Base-by-base conservation (phyloP, 805 yeast genomes). In the Metschnikowia chrysomelidarum region DNA sequence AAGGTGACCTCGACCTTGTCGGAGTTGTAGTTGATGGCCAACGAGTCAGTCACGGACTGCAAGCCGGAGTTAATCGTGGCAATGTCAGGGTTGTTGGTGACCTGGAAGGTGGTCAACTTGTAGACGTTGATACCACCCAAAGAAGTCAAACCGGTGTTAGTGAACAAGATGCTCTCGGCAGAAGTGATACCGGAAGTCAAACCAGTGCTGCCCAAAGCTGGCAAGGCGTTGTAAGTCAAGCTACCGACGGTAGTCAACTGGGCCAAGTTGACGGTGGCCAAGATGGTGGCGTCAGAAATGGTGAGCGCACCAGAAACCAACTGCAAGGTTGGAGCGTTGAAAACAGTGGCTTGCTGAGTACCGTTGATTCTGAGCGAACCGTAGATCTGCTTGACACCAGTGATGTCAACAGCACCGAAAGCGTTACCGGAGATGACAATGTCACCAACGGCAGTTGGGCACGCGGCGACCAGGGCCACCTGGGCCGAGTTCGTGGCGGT, bases 61-160 rank as follows among this genome's bases (percentile, higher is more conserved):
- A 91, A 75, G 46, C 77, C 78, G 34, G 91, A 80, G 59, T 82
- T 75, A 52, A 84, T 76, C 41, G 86, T 63, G 51, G 72, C 77
- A 63, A 93, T 77, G 60, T 81, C 76, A 50, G 63, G 69, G 80
- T 93, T 93, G 83, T 93, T 93, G 88, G 88, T 89, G 56, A 93
- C 76, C 72, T 91, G 73, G 69, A 82, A 81, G 33, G 58, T 60
- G 57, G 65, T 55, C 59, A 70, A 57, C 57, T 62, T 38, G 54
- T 52, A 64, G 33, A 74, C 76, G 48, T 65, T 61, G 56, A 83
- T 71, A 64, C 93, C 93, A 38, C 73, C 76, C 56, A 85, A 75
- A 32, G 81, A 66, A 55, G 72, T 72, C 59, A 85, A 72, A 50
- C 78, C 71, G 47, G 93, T 84, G 68, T 85, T 89, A 34, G 91